phyloP scores from a whole-genome alignment of 257 asterid species.

The Ocimum tenuiflorum region DNA sequence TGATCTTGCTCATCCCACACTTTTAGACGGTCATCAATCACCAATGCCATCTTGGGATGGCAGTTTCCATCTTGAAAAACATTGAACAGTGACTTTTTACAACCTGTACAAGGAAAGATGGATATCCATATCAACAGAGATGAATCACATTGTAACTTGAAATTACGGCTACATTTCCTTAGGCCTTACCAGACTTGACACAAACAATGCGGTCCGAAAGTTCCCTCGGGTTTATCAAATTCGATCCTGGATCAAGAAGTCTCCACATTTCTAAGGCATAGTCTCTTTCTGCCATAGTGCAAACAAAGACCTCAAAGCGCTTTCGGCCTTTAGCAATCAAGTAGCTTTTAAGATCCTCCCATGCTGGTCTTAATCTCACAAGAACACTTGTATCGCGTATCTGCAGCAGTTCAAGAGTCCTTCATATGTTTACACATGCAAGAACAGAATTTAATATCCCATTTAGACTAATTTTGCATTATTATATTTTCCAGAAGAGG shows the following conservation, averaged over 20 bases:
- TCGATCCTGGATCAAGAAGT: constrained; percentile 93
- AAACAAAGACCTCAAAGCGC: constrained; percentile 93
- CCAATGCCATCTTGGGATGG: constrained; percentile 90
- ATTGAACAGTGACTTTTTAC: constrained; percentile 61
- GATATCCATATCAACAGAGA: constrained; percentile 2
- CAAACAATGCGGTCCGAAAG: constrained; percentile 83
- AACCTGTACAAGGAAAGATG: constrained; percentile 37
- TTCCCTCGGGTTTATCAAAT: constrained; percentile 63
- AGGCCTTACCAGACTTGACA: constrained; percentile 78
- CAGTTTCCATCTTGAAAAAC: constrained; percentile 79
- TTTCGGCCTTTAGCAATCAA: constrained; percentile 96
- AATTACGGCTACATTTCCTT: not conserved
- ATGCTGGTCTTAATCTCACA: constrained; percentile 95
- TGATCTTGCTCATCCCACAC: constrained; percentile 97
- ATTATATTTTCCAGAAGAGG: too few relatives aligned
- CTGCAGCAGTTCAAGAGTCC: constrained; percentile 32
- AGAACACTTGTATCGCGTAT: constrained; percentile 97
- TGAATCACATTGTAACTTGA: not conserved
- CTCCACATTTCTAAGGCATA: constrained; percentile 99
- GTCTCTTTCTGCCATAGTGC: constrained; percentile 99
- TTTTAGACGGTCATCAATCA: constrained; percentile 87
- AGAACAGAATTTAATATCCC: too few relatives aligned
- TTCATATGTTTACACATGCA: not conserved
- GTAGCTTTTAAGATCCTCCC: constrained; percentile 95
- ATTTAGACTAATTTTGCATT: too few relatives aligned